Percentiles rank a stretch among this genome's conserved stretches.
These are phyloP conservation scores for Chaetomidium leptoderma DNA, from an alignment of 495 filamentous ascomycete species.

Conservation along the genomic window DNA sequence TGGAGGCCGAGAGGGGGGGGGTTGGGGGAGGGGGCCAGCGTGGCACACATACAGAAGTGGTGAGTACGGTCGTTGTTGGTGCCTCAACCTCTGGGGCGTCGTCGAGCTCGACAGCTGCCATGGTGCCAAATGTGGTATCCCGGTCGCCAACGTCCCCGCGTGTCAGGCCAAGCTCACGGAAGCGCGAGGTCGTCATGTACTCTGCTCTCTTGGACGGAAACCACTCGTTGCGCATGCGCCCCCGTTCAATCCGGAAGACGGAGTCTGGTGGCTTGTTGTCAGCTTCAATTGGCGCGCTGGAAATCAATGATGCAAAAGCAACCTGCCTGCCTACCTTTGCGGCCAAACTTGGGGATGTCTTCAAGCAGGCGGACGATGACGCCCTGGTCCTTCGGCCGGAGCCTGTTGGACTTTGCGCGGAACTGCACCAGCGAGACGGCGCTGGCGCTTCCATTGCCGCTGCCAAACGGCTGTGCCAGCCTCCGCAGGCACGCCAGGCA, in stretches of 20 bases:
- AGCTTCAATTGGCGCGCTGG: background rate
- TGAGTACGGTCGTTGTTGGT: background rate
- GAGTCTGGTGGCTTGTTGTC: slow-evolving; percentile 30
- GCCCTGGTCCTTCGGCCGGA: slow-evolving; percentile 33
- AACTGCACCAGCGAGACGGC: slow-evolving; percentile 21
- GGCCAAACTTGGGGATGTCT: slow-evolving; percentile 57
- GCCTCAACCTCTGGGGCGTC: background rate
- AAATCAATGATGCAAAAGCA: background rate
- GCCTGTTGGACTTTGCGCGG: slow-evolving; percentile 28
- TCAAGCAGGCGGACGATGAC: slow-evolving; percentile 57
- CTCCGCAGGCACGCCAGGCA: slow-evolving; percentile 33
- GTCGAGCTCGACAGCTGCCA: slow-evolving; percentile 12
- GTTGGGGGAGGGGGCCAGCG: background rate
- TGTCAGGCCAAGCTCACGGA: slow-evolving; percentile 38
- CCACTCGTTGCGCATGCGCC: slow-evolving; percentile 49
- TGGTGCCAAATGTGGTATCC: slow-evolving; percentile 34
- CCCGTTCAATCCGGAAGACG: slow-evolving; percentile 42
- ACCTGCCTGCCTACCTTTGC: slow-evolving; percentile 49
- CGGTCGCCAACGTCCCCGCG: slow-evolving; percentile 40
- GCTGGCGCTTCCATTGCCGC: slow-evolving; percentile 10
- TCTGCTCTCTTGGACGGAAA: slow-evolving; percentile 41
- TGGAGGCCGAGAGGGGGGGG: background rate
- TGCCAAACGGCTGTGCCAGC: slow-evolving; percentile 22
- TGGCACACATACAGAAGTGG: slow-evolving; percentile 15
- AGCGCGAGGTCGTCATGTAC: slow-evolving; percentile 43